phyloP scores from a whole-genome alignment of 805 yeast genomes.

The Monosporozyma solicola region DNA sequence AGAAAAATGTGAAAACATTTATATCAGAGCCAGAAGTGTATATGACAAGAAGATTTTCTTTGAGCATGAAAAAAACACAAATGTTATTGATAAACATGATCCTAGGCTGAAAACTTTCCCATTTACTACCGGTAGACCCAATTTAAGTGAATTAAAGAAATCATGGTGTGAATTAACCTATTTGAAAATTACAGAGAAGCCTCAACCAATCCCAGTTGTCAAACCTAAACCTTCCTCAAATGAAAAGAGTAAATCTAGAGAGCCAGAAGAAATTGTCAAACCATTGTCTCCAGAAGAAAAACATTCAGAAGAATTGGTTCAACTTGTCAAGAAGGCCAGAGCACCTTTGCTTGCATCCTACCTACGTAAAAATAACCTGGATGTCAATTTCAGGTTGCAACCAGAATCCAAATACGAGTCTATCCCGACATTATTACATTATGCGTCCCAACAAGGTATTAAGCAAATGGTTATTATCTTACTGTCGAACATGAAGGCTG shows the following conservation, averaged over 20 bases:
- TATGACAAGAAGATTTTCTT: slow-evolving; percentile 55
- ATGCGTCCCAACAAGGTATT: slow-evolving; percentile 59
- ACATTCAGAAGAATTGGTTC: slow-evolving; percentile 50
- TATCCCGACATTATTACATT: slow-evolving; percentile 69
- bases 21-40: slow-evolving; percentile 71
- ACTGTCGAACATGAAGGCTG: slow-evolving; percentile 55
- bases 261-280: slow-evolving; percentile 7
- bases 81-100: slow-evolving; percentile 46
- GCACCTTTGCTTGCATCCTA: slow-evolving; percentile 65
- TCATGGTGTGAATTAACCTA: slow-evolving; percentile 78
- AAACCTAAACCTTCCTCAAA: slow-evolving; percentile 7
- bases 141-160: slow-evolving; percentile 64
- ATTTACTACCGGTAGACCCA: slow-evolving; percentile 83
- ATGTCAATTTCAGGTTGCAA: slow-evolving; percentile 42
- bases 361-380: slow-evolving; percentile 47
- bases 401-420: slow-evolving; percentile 49
- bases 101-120: slow-evolving; percentile 64
- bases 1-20: slow-evolving; percentile 57
- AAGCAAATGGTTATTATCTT: slow-evolving; percentile 57
- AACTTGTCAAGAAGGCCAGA: slow-evolving; percentile 59
- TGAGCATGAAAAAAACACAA: slow-evolving; percentile 33
- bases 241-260: slow-evolving; percentile 6
- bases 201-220: slow-evolving; percentile 36
- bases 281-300: slow-evolving; percentile 33
- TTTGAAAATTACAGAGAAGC: slow-evolving; percentile 45